Evolutionary conservation across 2,329 filamentous ascomycete genomes (phyloP), one percentile per base, ranked within the genome.

Genomic region (Cytospora schulzeri): DNA sequence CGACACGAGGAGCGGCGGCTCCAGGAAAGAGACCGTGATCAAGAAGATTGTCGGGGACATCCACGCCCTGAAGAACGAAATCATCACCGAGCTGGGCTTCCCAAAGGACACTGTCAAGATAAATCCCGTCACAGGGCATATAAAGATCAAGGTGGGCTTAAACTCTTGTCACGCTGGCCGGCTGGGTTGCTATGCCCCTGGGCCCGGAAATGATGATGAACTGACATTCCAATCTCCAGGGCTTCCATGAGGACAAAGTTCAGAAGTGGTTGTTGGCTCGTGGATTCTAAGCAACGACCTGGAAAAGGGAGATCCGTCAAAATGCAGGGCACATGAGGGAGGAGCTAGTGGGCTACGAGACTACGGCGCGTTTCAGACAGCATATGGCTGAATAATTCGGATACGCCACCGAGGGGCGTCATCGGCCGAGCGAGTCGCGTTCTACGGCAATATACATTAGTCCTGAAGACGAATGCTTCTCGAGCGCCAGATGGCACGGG

Each of bases 11-110:
- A 83, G 87, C 15, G 92, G 92, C 60, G 91, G 92, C 17, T 95
- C 91, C 69, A 82, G 88, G 73, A 86, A 88, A 71, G 78, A 91
- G 71, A 96, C 94, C 6, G 77, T 86, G 63, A 78, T 99, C 63
- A 90, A 92, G 75, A 93, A 91, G 77, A 84, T 94, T 57, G 87
- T 92, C 64, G 95, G 95, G 19, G 85, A 96, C 74, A 72, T 87
- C 57, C 76, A 80, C 35, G 83, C 80, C 3, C 74, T 98, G 68
- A 82, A 85, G 67, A 76, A 83, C 41, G 89, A 93, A 70, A 74
- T 98, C 63, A 78, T 81, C 45, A 73, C 77, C 24, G 83, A 81
- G 14, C 75, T 97, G 66, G 77, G 80, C 1, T 72, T 94, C 51
- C 76, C 83, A 28, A 73, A 81, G 57, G 79, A 84, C 17, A 78